Evolutionary conservation across 2,329 filamentous ascomycete species (phyloP).

Genomic region (Cytospora leucostoma): DNA sequence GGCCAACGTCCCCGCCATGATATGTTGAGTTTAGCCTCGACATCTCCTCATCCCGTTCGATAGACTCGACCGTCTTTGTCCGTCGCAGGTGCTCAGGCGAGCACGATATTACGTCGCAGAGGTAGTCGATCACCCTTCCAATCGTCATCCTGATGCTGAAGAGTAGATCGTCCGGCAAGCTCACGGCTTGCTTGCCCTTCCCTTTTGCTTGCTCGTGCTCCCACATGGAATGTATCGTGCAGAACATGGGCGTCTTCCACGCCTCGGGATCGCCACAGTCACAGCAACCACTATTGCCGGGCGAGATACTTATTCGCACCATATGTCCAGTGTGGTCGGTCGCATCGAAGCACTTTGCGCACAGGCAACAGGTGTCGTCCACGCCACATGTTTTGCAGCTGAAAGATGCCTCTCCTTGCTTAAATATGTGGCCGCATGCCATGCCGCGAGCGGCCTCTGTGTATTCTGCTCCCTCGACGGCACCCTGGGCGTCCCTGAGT

Average conservation of each 20-base stretch:
- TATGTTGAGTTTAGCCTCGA: slow-evolving; percentile 77
- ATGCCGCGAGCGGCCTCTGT: slow-evolving; percentile 88
- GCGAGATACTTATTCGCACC: slow-evolving; percentile 83
- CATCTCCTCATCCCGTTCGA: slow-evolving; percentile 76
- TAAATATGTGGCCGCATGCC: slow-evolving; percentile 96
- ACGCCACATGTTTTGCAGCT: slow-evolving; percentile 90
- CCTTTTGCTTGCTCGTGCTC: slow-evolving; percentile 54
- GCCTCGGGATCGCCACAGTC: slow-evolving; percentile 96
- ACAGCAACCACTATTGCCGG: slow-evolving; percentile 93
- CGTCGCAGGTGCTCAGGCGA: slow-evolving; percentile 92
- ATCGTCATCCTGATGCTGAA: slow-evolving; percentile 83
- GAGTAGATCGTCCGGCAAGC: slow-evolving; percentile 73
- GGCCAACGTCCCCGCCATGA: slow-evolving; percentile 67
- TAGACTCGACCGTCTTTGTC: slow-evolving; percentile 78
- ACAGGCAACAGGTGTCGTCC: slow-evolving; percentile 94
- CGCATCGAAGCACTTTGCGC: slow-evolving; percentile 89
- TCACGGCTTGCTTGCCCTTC: slow-evolving; percentile 60
- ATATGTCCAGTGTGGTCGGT: slow-evolving; percentile 94
- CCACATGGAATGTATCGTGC: slow-evolving; percentile 84
- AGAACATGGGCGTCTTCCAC: slow-evolving; percentile 84
- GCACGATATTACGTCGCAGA: slow-evolving; percentile 97
- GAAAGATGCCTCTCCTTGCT: slow-evolving; percentile 89
- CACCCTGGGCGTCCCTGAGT: slow-evolving; percentile 83
- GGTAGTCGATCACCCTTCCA: slow-evolving; percentile 82
- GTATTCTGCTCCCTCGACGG: slow-evolving; percentile 93